A percentile compares a stretch with the other conserved stretches of the same genome.
These are phyloP conservation scores for Phytophthora cactorum DNA, from an alignment of 352 stramenopile genomes.

Conservation along the genomic window DNA sequence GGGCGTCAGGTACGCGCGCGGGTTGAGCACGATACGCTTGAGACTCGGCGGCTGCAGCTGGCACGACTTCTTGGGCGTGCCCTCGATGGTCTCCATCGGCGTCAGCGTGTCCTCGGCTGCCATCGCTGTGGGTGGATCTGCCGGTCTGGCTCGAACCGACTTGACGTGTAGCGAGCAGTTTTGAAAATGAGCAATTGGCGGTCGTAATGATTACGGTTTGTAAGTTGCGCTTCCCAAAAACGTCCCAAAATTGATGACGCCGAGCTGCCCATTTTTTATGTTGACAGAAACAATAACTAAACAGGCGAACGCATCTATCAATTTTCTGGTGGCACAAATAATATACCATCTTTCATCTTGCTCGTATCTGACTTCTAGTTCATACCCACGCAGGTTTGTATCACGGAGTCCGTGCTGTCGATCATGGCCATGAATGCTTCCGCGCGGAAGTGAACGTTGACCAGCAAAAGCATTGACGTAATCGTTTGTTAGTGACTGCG, in stretches of 20 bases:
- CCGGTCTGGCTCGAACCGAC: slow-evolving; percentile 5
- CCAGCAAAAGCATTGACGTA: too few species aligned
- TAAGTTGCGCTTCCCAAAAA: not conserved
- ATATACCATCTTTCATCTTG: not conserved
- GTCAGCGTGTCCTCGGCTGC: slow-evolving; percentile 18
- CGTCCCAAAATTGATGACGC: not conserved
- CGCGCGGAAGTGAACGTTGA: too few species aligned
- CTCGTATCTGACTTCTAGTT: too few species aligned
- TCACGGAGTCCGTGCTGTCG: too few species aligned
- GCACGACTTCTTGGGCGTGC: slow-evolving; percentile 16
- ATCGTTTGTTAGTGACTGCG: too few species aligned
- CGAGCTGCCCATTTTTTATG: not conserved
- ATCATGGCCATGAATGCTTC: too few species aligned
- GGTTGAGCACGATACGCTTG: slow-evolving; percentile 81
- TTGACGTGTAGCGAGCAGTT: slow-evolving; percentile 5
- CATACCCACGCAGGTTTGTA: too few species aligned
- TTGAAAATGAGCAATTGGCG: slow-evolving; percentile 7
- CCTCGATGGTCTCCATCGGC: slow-evolving; percentile 37
- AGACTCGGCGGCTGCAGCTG: slow-evolving; percentile 40
- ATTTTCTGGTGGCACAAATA: too few species aligned
- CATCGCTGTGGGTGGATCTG: slow-evolving; percentile 11
- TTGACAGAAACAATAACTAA: too few species aligned
- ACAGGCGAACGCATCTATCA: too few species aligned
- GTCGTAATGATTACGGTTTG: not conserved
- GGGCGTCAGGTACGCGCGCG: slow-evolving; percentile 71